These are phyloP conservation scores for Plasmopara viticola DNA, from an alignment of 352 stramenopile genomes.

Conservation along the genomic window DNA sequence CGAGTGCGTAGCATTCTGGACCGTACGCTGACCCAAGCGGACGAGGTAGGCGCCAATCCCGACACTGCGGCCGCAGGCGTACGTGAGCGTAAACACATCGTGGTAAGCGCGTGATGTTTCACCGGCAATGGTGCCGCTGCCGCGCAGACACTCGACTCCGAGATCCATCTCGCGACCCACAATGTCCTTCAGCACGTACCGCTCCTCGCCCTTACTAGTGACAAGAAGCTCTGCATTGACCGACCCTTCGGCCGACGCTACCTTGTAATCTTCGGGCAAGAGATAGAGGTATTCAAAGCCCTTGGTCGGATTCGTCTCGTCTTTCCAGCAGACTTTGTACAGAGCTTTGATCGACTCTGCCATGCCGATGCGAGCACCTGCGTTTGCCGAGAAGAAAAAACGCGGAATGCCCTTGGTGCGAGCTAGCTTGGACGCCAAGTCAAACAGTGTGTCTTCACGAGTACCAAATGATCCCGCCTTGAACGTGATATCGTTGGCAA, in stretches of 20 bases:
- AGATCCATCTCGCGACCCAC: conserved; percentile 97
- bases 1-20: conserved; percentile 96
- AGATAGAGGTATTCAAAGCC: conserved; percentile 99
- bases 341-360: conserved; percentile 97
- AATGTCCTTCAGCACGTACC: conserved; percentile 96
- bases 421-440: conserved; percentile 94
- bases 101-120: conserved; percentile 98
- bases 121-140: conserved; percentile 97
- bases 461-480: conserved; percentile 99
- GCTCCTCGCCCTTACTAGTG: conserved; percentile 63
- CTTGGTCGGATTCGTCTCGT: conserved; percentile 93
- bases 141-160: conserved; percentile 99
- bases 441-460: conserved; percentile 98
- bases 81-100: conserved; percentile 99
- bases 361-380: conserved; percentile 97
- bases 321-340: conserved; percentile 98
- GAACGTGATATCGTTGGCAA: conserved; percentile 99
- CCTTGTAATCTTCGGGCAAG: conserved; percentile 91
- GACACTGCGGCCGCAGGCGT: conserved; percentile 98
- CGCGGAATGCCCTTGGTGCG: conserved; percentile 91
- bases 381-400: conserved; percentile 99
- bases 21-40: conserved; percentile 97
- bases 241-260: conserved; percentile 82
- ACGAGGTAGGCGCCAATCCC: conserved; percentile 99
- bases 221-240: conserved; percentile 83